These are phyloP conservation scores for Aureobasidium zeae DNA, from an alignment of 2,329 filamentous ascomycete species.

Conservation along the genomic window DNA sequence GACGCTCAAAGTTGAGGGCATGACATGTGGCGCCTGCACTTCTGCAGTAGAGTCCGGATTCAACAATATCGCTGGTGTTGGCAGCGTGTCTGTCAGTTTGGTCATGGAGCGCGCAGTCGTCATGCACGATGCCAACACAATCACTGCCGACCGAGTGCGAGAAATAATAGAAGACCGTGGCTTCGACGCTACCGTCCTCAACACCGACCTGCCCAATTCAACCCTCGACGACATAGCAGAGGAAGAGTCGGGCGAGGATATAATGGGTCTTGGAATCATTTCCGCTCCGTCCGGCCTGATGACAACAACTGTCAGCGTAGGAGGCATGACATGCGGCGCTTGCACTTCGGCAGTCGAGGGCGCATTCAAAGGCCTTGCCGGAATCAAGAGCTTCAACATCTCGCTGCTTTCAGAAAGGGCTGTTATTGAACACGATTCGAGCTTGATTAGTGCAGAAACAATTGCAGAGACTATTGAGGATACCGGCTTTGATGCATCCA, in stretches of 20 bases:
- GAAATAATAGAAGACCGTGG: slow-evolving; percentile 87
- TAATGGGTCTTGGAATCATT: slow-evolving; percentile 16
- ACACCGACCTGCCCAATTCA: slow-evolving; percentile 24
- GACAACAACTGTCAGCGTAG: slow-evolving; percentile 82
- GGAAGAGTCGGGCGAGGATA: slow-evolving; percentile 19
- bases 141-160: slow-evolving; percentile 65
- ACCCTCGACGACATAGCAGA: slow-evolving; percentile 21
- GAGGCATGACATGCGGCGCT: slow-evolving; percentile 80
- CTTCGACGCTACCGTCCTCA: slow-evolving; percentile 63
- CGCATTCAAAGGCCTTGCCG: slow-evolving; percentile 73
- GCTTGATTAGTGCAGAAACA: slow-evolving; percentile 61
- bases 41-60: slow-evolving; percentile 87
- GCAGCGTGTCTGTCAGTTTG: slow-evolving; percentile 81
- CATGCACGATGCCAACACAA: slow-evolving; percentile 69
- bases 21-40: slow-evolving; percentile 82
- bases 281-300: slow-evolving; percentile 48
- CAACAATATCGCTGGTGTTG: slow-evolving; percentile 68
- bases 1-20: slow-evolving; percentile 81
- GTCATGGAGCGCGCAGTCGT: slow-evolving; percentile 94
- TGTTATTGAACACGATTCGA: slow-evolving; percentile 82
- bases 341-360: slow-evolving; percentile 94
- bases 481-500: slow-evolving; percentile 78
- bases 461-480: slow-evolving; percentile 84
- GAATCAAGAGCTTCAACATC: slow-evolving; percentile 78
- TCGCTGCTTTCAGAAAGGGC: slow-evolving; percentile 92